Base-by-base conservation (phyloP, 1,284 basidiomycete species). In the Fomes fomentarius region DNA sequence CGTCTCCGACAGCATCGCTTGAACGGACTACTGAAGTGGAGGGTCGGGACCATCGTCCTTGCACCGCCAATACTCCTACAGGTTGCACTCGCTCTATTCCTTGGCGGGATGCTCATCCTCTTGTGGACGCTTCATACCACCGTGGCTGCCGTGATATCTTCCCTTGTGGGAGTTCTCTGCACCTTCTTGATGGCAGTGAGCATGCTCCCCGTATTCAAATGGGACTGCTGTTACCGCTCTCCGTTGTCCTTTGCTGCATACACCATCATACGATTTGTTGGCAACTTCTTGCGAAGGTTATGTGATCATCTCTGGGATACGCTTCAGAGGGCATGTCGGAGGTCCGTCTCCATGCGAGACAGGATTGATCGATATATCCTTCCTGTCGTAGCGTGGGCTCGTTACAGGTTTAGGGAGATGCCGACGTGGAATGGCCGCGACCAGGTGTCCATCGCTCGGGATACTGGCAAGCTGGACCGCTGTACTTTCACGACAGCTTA, bases 21-120 rank as follows among this genome's bases (percentile, higher is more conserved):
- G 35, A 52, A 63, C 33, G 56, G 62, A 24, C 53, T 68, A 22
- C 31, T 48, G 15, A 50, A 44, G 34, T 68, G 64, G 64, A 56
- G 57, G 4, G 63, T 68, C 19, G 51, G 54, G 5, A 52, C 41
- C 11, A 61, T 66, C 35, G 47, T 66, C 35, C 39, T 54, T 11
- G 35, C 55, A 11, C 60, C 66, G 15, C 66, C 65, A n/a, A 40
- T 68, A 4, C 52, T 67, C 17, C 62, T 66, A 1, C 64, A 68
- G 37, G 30, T 63, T 15, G 46, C 66, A 7, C 40, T 66, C 19
- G 47, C 62, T 10, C 56, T 68, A 39, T 62, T 62, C 54, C 41
- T 62, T 25, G 44, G 49, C 25, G 61, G 58, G 2, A 41, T 62
- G 21, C 28, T 65, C 22, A 51, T 63, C 24, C 52, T 66, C 5